phyloP scores from a whole-genome alignment of 208 protist species.

The Trypanosoma mega region DNA sequence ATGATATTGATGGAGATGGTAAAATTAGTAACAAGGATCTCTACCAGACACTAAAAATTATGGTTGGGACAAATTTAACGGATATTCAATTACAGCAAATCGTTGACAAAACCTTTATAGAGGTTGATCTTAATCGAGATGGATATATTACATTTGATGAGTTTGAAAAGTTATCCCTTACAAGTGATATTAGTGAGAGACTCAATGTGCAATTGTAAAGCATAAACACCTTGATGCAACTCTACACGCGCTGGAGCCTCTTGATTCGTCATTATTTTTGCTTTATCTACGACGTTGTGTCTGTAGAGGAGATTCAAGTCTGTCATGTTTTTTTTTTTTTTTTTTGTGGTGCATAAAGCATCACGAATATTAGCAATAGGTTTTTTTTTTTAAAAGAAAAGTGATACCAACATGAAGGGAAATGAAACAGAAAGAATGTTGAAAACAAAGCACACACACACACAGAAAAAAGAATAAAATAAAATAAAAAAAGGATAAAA shows the following conservation, averaged over 20 bases:
- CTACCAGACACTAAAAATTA: conserved; percentile 90
- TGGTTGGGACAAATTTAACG: conserved; percentile 92
- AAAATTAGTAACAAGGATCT: conserved; percentile 94
- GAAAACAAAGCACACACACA: too few relatives aligned
- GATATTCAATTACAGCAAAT: conserved; percentile 94
- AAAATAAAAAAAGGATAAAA: too few relatives aligned
- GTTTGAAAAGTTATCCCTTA: conserved; percentile 77
- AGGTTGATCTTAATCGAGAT: conserved; percentile 87
- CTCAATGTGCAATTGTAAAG: conserved; percentile 82
- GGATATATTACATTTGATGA: conserved; percentile 93
- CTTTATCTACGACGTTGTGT: too few relatives aligned
- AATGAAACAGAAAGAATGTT: too few relatives aligned
- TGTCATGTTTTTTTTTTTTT: conserved; percentile 16
- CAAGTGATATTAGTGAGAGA: conserved; percentile 77
- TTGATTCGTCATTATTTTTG: too few relatives aligned
- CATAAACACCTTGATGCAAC: neutral
- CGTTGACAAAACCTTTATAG: conserved; percentile 95
- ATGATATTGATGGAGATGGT: conserved; percentile 94
- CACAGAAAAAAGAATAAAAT: too few relatives aligned
- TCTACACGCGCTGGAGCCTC: neutral
- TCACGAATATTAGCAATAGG: too few relatives aligned
- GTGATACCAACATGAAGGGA: too few relatives aligned
- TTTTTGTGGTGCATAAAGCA: neutral
- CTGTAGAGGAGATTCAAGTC: neutral
- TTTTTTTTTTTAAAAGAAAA: too few relatives aligned